A percentile compares a stretch with the other conserved stretches of the same genome.
phyloP scores from a whole-genome alignment of 805 yeast genomes.

The Saccharomycopsis sp. region DNA sequence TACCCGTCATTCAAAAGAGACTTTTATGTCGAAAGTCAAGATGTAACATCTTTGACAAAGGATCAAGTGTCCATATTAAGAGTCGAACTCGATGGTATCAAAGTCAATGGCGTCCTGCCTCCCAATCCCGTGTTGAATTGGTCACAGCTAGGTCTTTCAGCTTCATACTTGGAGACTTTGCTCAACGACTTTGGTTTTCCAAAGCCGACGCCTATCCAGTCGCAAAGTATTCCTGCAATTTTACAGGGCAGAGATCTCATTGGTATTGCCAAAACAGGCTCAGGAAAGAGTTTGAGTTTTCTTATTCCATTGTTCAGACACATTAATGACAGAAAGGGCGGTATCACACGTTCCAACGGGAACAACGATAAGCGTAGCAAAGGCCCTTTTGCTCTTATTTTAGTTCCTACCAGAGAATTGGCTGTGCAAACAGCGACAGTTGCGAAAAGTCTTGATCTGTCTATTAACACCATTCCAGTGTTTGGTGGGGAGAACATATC shows the following conservation, averaged over 20 bases:
- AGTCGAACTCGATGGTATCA: conserved; percentile 51
- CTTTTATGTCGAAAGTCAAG: conserved; percentile 56
- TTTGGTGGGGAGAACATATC: conserved; percentile 46
- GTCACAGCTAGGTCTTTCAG: conserved; percentile 80
- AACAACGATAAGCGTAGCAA: no score
- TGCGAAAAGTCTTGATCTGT: conserved; percentile 46
- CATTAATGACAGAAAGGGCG: no score
- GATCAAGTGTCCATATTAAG: conserved; percentile 52
- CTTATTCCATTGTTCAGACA: no score
- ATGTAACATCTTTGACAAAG: conserved; percentile 37
- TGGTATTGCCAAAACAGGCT: conserved; percentile 97
- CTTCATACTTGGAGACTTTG: no score
- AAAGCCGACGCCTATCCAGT: conserved; percentile 89
- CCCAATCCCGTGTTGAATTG: conserved; percentile 66
- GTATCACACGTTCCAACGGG: no score
- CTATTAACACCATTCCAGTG: conserved; percentile 42
- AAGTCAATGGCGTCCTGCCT: conserved; percentile 47
- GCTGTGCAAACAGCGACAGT: conserved; percentile 77
- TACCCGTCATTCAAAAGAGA: conserved; percentile 49
- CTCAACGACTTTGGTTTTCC: no score
- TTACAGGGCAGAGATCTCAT: conserved; percentile 65
- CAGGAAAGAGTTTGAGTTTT: conserved; percentile 93
- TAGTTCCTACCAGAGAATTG: conserved; percentile 90
- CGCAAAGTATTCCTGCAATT: conserved; percentile 76
- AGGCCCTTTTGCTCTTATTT: conserved; percentile 66